Conservation (phyloP, 495 filamentous ascomycete species). For the Astrocystis sublimbata region DNA sequence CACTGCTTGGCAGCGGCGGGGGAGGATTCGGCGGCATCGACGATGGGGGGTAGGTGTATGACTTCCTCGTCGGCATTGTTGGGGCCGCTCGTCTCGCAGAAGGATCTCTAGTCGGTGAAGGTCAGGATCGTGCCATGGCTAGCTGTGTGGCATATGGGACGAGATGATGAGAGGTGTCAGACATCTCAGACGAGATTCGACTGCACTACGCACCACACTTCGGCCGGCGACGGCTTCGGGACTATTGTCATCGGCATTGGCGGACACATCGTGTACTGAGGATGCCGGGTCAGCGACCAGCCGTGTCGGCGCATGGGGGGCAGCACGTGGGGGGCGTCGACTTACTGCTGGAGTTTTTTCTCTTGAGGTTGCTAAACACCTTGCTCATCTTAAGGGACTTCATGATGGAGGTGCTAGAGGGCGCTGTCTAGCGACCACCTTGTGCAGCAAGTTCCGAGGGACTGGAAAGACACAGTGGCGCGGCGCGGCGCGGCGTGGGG, state of each 20-base stretch:
- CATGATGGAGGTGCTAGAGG: conserved; percentile 32
- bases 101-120: conserved; percentile 47
- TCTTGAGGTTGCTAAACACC: conserved; percentile 56
- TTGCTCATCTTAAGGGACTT: conserved; percentile 56
- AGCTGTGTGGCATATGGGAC: neutral
- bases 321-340: conserved; percentile 12
- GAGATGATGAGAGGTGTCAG: neutral
- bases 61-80: conserved; percentile 79
- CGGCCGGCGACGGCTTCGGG: conserved; percentile 60
- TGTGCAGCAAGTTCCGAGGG: neutral
- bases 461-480: neutral
- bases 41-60: conserved; percentile 88
- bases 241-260: conserved; percentile 43
- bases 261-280: conserved; percentile 23
- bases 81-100: conserved; percentile 76
- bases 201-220: conserved; percentile 46
- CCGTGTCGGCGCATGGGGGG: neutral
- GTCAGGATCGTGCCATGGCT: conserved; percentile 14
- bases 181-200: conserved; percentile 11
- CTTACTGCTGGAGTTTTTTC: conserved; percentile 40
- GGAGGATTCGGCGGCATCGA: conserved; percentile 91
- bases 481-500: no score
- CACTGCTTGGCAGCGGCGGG: conserved; percentile 79
- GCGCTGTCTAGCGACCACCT: neutral
- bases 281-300: conserved; percentile 10